These are phyloP conservation scores for Dendrothele bispora DNA, from an alignment of 768 basidiomycete genomes.

Conservation along the genomic window DNA sequence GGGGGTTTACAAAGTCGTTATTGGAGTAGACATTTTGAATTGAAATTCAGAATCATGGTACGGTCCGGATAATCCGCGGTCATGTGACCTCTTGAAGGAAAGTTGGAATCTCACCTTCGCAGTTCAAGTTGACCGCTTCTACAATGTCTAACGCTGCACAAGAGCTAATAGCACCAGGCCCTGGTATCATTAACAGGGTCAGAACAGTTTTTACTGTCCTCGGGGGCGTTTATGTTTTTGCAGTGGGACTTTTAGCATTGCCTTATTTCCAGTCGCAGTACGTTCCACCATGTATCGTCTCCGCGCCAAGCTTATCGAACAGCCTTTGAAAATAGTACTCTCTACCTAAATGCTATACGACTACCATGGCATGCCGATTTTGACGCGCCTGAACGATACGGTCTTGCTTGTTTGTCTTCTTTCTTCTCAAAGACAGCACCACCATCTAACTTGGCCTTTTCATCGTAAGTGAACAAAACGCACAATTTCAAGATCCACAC, in stretches of 20 bases:
- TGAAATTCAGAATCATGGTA: no score
- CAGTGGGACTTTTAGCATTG: conserved; percentile 54
- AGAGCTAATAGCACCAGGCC: no score
- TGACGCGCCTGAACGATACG: conserved; percentile 72
- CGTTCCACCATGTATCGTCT: conserved; percentile 39
- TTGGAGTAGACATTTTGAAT: no score
- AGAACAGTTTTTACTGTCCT: conserved; percentile 31
- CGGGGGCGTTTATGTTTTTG: conserved; percentile 51
- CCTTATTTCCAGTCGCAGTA: conserved; percentile 66
- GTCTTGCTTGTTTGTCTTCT: conserved; percentile 65
- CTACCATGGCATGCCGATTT: conserved; percentile 66
- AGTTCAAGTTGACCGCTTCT: no score
- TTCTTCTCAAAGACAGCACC: conserved; percentile 9
- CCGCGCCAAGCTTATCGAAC: neutral
- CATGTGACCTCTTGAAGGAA: no score
- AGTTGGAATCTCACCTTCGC: no score
- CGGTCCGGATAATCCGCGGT: no score
- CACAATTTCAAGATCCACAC: conserved; percentile 71
- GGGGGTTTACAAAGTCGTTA: no score
- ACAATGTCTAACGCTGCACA: no score
- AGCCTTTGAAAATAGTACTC: conserved; percentile 23
- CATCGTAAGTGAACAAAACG: conserved; percentile 69
- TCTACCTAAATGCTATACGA: conserved; percentile 66
- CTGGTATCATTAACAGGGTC: neutral
- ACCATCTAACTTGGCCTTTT: neutral